These are phyloP conservation scores for Xanthoceras sorbifolium DNA, from an alignment of 345 rosid species.

Conservation along the genomic window DNA sequence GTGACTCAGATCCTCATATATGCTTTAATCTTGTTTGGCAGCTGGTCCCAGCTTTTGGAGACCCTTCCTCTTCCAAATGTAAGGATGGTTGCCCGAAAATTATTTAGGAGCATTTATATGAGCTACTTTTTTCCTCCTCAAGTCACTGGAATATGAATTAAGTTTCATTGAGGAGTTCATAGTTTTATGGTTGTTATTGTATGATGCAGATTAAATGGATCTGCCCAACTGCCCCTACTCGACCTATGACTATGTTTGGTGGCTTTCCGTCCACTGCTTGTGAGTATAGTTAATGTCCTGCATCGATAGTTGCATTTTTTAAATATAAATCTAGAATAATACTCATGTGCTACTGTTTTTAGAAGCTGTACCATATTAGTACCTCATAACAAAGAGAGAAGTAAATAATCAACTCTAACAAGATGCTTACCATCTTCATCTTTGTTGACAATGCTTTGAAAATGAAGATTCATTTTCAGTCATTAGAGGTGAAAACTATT, in stretches of 20 bases:
- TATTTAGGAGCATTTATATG: neutral
- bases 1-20: conserved; percentile 20
- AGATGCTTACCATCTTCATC: neutral
- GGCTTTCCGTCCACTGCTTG: conserved; percentile 99
- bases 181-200: conserved; percentile 16
- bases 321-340: neutral
- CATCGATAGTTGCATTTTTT: neutral
- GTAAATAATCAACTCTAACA: neutral
- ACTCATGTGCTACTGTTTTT: neutral
- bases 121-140: neutral
- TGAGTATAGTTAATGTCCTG: conserved; percentile 41
- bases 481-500: neutral
- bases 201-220: conserved; percentile 90
- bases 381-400: neutral
- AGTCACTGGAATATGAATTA: neutral
- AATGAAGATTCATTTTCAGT: neutral
- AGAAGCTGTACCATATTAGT: neutral
- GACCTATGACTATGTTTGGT: conserved; percentile 80
- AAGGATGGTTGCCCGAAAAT: conserved; percentile 31
- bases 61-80: conserved; percentile 92
- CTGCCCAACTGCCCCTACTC: conserved; percentile 98
- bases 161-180: conserved; percentile 8
- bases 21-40: conserved; percentile 52
- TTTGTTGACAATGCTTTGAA: conserved; percentile 9
- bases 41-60: conserved; percentile 99